Evolutionary conservation across 768 basidiomycete genomes (phyloP), one percentile per base, ranked within the genome.

Genomic region (Tricholoma saponaceum): DNA sequence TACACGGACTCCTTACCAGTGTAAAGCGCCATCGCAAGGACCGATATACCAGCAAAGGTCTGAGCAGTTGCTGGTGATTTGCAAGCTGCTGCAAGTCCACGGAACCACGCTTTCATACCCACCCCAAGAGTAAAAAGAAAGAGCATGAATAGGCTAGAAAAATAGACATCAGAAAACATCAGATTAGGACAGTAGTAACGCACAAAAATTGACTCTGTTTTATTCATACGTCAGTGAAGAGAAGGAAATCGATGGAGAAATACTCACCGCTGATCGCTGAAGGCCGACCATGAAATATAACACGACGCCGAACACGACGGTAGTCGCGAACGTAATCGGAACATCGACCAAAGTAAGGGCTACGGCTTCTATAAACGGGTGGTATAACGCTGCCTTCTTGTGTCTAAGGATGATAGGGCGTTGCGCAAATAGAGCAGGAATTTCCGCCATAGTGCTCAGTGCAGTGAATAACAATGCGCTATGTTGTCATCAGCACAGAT

Each of bases 71-170:
- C 82, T 55, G 82, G 79, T 6, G 76, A 74, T 46, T 76, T 75
- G 65, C 86, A 84, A 4, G 76, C 76, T 0, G 88, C 84, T 0
- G 86, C 85, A 8, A 90, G 63, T 0, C 76, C 76, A 23, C 91
- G 79, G 79, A 92, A 95, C 77, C 86, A 85, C 0, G 83, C 84
- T 68, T 86, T 87, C 82, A 92, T 87, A 13, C 84, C 70, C 20
- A 91, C 53, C 28, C 85, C 78, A 57, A 85, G 78, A 3, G 76
- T 69, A 53, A 84, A 76, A 16, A 84, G 62, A 58, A 85, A 81
- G 20, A 91, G 66, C 66, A 81, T 78, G 67, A 80, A 84, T 28
- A 77, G 81, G 65, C 87, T 88, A 57, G 8, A 32, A 16, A 44
- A 30, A 23, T 20, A 44, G 22, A 16, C 5, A 28, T 22, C 20